Evolutionary conservation across 108 stramenopile species (phyloP).

Genomic region (Licmophora abbreviata): DNA sequence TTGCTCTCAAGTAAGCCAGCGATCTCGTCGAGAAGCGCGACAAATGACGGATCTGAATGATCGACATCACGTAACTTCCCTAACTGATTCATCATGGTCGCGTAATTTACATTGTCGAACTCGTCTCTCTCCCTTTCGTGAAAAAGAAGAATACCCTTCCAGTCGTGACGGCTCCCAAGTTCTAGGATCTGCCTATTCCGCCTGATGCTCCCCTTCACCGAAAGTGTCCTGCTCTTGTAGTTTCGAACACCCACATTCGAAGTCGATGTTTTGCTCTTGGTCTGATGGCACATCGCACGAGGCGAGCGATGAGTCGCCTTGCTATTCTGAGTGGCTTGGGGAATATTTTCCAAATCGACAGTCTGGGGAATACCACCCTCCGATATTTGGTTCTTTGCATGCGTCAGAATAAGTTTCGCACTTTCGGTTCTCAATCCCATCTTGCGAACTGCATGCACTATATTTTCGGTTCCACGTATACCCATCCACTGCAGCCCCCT

Average conservation of each 20-base stretch:
- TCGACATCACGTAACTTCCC: neutral
- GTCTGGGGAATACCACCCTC: no score
- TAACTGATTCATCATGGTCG: neutral
- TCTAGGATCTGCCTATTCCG: neutral
- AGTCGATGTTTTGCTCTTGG: no score
- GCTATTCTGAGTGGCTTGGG: no score
- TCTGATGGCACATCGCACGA: no score
- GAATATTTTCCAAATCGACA: no score
- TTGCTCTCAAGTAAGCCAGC: neutral
- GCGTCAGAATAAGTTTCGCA: neutral
- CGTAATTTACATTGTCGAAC: neutral
- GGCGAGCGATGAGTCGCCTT: no score
- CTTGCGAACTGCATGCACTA: conserved; percentile 15
- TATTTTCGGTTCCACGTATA: conserved; percentile 4
- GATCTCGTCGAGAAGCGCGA: neutral
- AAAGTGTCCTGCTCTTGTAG: no score
- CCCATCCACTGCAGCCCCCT: conserved; percentile 5
- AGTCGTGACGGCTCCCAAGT: neutral
- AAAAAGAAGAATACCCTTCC: conserved; percentile 3
- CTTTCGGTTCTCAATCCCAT: neutral
- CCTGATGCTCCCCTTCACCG: no score
- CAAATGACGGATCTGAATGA: neutral
- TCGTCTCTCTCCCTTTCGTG: neutral
- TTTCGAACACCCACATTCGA: no score
- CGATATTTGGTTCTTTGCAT: neutral